Conservation (phyloP, 2,329 filamentous ascomycete species). For the Pestalotiopsis sp. region DNA sequence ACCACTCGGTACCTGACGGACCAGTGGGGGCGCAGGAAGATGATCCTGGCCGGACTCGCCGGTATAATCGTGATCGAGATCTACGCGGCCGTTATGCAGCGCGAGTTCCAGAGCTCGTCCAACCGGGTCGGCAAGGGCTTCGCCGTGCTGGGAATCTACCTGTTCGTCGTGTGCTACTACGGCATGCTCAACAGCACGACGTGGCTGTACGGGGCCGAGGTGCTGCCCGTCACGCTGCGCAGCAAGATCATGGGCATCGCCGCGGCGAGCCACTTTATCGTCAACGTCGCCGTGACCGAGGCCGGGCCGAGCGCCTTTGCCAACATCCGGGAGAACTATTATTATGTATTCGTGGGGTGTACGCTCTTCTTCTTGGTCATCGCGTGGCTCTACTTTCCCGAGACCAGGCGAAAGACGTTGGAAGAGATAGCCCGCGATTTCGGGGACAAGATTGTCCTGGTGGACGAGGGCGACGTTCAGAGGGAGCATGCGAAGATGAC, state of each 20-base stretch:
- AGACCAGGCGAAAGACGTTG: slow-evolving; percentile 32
- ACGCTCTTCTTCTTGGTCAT: slow-evolving; percentile 52
- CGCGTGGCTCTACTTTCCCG: slow-evolving; percentile 58
- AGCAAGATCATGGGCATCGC: slow-evolving; percentile 60
- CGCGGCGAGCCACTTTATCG: slow-evolving; percentile 55
- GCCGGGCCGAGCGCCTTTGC: slow-evolving; percentile 59
- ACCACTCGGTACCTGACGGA: slow-evolving; percentile 17
- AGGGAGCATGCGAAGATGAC: slow-evolving; percentile 16
- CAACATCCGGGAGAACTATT: slow-evolving; percentile 62
- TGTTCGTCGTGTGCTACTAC: slow-evolving; percentile 58
- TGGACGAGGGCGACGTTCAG: slow-evolving; percentile 18
- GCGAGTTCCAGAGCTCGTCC: slow-evolving; percentile 55
- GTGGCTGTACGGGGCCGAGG: slow-evolving; percentile 59
- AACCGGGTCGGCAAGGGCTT: slow-evolving; percentile 62
- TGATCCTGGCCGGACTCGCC: slow-evolving; percentile 56
- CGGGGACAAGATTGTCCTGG: slow-evolving; percentile 26
- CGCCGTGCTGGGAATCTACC: slow-evolving; percentile 60
- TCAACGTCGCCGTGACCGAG: slow-evolving; percentile 58
- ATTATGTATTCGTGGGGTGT: slow-evolving; percentile 61
- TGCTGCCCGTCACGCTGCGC: slow-evolving; percentile 54
- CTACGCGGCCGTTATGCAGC: slow-evolving; percentile 62
- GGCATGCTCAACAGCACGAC: slow-evolving; percentile 57
- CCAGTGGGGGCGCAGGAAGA: slow-evolving; percentile 39
- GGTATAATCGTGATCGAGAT: slow-evolving; percentile 60
- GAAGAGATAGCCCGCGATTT: slow-evolving; percentile 29